Percentiles rank a stretch among this genome's conserved stretches.
These are phyloP conservation scores for Elsinoe australis DNA, from an alignment of 2,329 filamentous ascomycete genomes.

Conservation along the genomic window DNA sequence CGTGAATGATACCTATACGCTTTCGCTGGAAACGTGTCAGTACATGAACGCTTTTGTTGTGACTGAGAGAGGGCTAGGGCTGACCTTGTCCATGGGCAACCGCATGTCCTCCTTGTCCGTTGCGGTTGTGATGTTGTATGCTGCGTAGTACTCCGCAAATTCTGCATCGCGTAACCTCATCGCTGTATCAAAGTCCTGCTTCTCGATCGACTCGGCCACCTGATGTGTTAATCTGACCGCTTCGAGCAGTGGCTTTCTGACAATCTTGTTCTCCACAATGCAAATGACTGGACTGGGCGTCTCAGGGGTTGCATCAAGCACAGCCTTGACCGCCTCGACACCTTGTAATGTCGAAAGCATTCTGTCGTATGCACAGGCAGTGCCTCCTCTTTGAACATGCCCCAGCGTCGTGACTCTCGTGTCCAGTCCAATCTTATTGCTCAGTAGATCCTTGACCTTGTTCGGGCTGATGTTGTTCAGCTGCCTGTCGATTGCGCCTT, in stretches of 20 bases:
- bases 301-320: constrained; percentile 79
- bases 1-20: constrained; percentile 92
- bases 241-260: constrained; percentile 78
- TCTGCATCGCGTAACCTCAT: constrained; percentile 87
- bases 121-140: constrained; percentile 84
- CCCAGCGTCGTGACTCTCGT: constrained; percentile 91
- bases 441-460: constrained; percentile 83
- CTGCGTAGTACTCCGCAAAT: constrained; percentile 85
- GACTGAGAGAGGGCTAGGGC: constrained; percentile 24
- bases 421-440: constrained; percentile 71
- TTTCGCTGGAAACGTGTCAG: constrained; percentile 53
- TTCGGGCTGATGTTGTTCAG: constrained; percentile 74
- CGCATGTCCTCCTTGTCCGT: constrained; percentile 63
- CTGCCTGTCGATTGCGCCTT: constrained; percentile 80
- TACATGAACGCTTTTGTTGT: background rate
- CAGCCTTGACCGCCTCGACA: constrained; percentile 86
- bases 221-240: constrained; percentile 81
- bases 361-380: constrained; percentile 87
- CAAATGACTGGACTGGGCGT: constrained; percentile 92
- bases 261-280: constrained; percentile 96
- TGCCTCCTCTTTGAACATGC: constrained; percentile 93
- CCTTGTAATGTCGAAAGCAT: constrained; percentile 90
- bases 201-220: constrained; percentile 72
- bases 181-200: constrained; percentile 76
- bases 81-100: constrained; percentile 63